These are phyloP conservation scores for Blechomonas ayalai DNA, from an alignment of 208 protist genomes.

Conservation along the genomic window DNA sequence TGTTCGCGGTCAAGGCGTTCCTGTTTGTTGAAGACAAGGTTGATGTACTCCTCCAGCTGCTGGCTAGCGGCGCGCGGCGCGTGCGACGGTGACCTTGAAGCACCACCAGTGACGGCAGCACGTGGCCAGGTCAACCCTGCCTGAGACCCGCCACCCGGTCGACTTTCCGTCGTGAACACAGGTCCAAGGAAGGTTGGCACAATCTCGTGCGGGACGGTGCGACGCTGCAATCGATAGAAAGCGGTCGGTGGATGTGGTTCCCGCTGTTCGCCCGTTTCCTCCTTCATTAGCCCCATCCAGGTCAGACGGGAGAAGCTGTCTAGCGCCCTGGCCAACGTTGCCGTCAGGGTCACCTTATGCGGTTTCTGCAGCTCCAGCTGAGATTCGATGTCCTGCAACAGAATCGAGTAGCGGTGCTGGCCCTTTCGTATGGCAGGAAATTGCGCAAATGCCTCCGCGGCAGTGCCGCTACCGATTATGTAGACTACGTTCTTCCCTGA, in stretches of 20 bases:
- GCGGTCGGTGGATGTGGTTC: constrained; percentile 30
- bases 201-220: constrained; percentile 69
- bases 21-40: constrained; percentile 64
- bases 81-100: neutral
- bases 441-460: constrained; percentile 55
- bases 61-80: constrained; percentile 2
- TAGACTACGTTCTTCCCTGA: constrained; percentile 71
- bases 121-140: too few relatives aligned
- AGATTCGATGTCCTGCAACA: constrained; percentile 80
- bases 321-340: constrained; percentile 56
- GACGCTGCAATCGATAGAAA: constrained; percentile 65
- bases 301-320: constrained; percentile 82
- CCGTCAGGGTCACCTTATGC: constrained; percentile 56
- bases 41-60: constrained; percentile 70
- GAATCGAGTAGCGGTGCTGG: constrained; percentile 56
- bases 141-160: neutral
- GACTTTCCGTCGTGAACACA: constrained; percentile 28
- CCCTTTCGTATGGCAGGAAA: constrained; percentile 77
- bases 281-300: constrained; percentile 82
- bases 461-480: constrained; percentile 78
- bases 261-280: constrained; percentile 53
- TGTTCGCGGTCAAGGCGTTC: constrained; percentile 55
- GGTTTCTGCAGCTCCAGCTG: constrained; percentile 57
- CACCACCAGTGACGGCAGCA: neutral
- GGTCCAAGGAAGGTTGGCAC: constrained; percentile 76